Evolutionary conservation across 768 basidiomycete genomes (phyloP).

Genomic region (Cubamyces sp.): DNA sequence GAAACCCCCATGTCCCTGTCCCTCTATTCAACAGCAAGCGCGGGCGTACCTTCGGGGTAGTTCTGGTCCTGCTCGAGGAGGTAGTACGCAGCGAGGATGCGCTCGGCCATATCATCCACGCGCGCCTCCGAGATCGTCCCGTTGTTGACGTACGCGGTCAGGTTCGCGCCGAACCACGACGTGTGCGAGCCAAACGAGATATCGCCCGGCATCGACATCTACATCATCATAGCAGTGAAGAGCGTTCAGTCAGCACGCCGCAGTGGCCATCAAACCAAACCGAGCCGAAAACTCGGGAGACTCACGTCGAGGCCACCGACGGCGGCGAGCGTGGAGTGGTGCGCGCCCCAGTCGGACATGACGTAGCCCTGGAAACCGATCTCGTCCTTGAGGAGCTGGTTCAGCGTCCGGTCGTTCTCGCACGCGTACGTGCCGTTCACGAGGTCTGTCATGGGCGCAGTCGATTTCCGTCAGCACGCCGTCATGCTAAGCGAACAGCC

Average conservation of each 20-base stretch:
- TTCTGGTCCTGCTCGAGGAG: constrained; percentile 63
- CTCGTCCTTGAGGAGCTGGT: constrained; percentile 76
- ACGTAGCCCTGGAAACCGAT: constrained; percentile 79
- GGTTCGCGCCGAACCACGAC: constrained; percentile 69
- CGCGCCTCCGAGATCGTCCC: constrained; percentile 68
- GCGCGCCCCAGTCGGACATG: constrained; percentile 77
- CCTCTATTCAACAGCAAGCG: too few species aligned
- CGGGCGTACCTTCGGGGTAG: constrained; percentile 53
- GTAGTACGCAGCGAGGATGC: constrained; percentile 77
- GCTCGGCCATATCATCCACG: constrained; percentile 81
- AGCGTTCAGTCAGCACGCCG: neutral
- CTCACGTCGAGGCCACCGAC: constrained; percentile 67
- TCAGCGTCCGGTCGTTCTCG: constrained; percentile 71
- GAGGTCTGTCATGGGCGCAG: constrained; percentile 54
- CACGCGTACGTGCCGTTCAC: constrained; percentile 76
- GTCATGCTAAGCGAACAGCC: neutral
- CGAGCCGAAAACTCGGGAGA: constrained; percentile 4
- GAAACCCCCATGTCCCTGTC: neutral
- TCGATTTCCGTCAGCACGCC: neutral
- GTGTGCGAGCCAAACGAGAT: constrained; percentile 52
- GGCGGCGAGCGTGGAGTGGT: constrained; percentile 62
- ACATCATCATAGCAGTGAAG: neutral
- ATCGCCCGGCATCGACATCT: constrained; percentile 78
- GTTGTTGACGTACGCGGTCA: constrained; percentile 70
- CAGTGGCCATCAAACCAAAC: too few species aligned